phyloP scores from a whole-genome alignment of 495 filamentous ascomycete species.

The Tuber calosporum region DNA sequence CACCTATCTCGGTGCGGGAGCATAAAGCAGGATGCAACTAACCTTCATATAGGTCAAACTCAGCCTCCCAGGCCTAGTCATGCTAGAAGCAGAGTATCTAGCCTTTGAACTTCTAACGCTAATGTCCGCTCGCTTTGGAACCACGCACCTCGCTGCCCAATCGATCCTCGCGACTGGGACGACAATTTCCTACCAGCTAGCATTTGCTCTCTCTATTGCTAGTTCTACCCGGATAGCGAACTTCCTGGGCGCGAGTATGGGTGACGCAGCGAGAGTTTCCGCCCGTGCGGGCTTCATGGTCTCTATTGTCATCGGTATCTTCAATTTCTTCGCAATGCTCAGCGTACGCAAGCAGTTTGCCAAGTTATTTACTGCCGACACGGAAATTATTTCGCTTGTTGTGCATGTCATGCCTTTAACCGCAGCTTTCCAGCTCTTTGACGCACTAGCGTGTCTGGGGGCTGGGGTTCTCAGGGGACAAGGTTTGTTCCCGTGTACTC shows the following conservation, averaged over 20 bases:
- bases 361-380: conserved; percentile 69
- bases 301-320: conserved; percentile 61
- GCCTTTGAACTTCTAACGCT: conserved; percentile 76
- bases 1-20: not conserved
- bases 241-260: conserved; percentile 60
- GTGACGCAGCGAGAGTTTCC: conserved; percentile 61
- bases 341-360: conserved; percentile 62
- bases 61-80: conserved; percentile 75
- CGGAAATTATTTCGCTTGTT: conserved; percentile 68
- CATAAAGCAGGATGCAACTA: not conserved
- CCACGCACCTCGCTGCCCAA: conserved; percentile 59
- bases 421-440: conserved; percentile 82
- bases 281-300: conserved; percentile 54
- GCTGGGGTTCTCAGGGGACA: conserved; percentile 75
- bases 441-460: conserved; percentile 66
- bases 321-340: conserved; percentile 65
- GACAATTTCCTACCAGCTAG: conserved; percentile 54
- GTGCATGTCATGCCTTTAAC: conserved; percentile 66
- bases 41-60: conserved; percentile 65
- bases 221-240: conserved; percentile 60
- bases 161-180: conserved; percentile 53
- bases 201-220: conserved; percentile 57
- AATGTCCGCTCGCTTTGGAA: conserved; percentile 62
- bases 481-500: conserved; percentile 14
- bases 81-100: conserved; percentile 87